Evolutionary conservation across 1,284 basidiomycete genomes (phyloP).

Genomic region (Cryptococcus sp.): DNA sequence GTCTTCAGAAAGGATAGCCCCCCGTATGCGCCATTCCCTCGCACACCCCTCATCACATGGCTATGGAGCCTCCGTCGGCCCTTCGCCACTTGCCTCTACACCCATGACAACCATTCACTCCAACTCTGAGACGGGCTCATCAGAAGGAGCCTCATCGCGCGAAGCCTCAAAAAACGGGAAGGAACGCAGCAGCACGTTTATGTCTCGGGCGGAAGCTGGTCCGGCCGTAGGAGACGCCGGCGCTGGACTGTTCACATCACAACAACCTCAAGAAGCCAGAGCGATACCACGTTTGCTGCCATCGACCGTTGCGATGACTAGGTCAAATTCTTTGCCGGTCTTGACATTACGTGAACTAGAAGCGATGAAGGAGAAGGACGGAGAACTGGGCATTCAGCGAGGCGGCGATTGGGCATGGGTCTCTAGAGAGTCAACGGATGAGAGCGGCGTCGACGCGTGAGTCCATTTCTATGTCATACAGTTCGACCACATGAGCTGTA

Average conservation of each 20-base stretch:
- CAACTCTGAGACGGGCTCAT: conserved; percentile 18
- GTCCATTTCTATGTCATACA: conserved; percentile 13
- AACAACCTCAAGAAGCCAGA: neutral
- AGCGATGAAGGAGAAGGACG: conserved; percentile 41
- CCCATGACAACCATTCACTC: conserved; percentile 38
- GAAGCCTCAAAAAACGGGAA: neutral
- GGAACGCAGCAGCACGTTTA: conserved; percentile 9
- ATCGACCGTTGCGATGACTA: conserved; percentile 38
- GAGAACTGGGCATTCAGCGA: conserved; percentile 39
- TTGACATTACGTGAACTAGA: conserved; percentile 38
- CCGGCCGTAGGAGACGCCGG: neutral
- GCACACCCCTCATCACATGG: neutral
- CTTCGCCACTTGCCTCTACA: conserved; percentile 31
- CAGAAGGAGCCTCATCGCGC: conserved; percentile 1
- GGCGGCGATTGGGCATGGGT: conserved; percentile 44
- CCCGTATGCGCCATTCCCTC: conserved; percentile 14
- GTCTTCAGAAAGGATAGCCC: conserved; percentile 7
- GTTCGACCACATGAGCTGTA: conserved; percentile 4
- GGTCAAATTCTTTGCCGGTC: conserved; percentile 39
- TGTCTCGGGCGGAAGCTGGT: conserved; percentile 15
- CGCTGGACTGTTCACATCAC: conserved; percentile 1
- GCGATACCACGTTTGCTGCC: conserved; percentile 1
- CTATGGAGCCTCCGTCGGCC: conserved; percentile 1
- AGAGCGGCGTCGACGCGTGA: conserved; percentile 13
- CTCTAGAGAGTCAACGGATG: conserved; percentile 21